Conservation (phyloP, 306 rosid genomes). For the Arachis hypogaea region DNA sequence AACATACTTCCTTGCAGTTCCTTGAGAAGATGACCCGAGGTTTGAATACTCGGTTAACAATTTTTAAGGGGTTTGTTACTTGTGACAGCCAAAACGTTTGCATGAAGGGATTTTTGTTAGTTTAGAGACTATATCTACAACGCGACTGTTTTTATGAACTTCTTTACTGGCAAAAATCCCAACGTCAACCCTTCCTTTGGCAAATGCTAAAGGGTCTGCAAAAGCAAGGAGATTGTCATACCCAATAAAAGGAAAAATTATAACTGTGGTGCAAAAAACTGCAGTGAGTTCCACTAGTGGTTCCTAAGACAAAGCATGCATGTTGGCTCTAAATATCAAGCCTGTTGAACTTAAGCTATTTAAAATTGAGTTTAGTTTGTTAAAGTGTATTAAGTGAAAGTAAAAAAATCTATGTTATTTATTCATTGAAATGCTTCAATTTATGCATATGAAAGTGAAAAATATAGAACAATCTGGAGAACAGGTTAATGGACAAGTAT, state of each 20-base stretch:
- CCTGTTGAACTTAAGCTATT: conserved; percentile 33
- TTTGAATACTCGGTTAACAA: no score
- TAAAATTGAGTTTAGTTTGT: conserved; percentile 37
- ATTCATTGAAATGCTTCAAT: conserved; percentile 38
- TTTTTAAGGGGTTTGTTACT: no score
- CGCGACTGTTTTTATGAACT: no score
- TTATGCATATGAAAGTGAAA: conserved; percentile 35
- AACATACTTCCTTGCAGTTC: no score
- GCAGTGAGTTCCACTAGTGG: conserved; percentile 42
- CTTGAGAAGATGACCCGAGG: no score
- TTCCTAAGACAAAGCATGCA: conserved; percentile 43
- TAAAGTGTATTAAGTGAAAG: conserved; percentile 38
- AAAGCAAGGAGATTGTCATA: conserved; percentile 73
- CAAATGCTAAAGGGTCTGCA: conserved; percentile 56
- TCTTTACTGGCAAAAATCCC: no score
- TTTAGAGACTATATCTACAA: no score
- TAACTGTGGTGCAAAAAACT: conserved; percentile 38
- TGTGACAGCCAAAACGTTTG: no score
- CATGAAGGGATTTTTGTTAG: no score
- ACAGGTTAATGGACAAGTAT: conserved; percentile 28
- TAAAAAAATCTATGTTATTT: conserved; percentile 36
- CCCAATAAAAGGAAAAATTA: conserved; percentile 55
- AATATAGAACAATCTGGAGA: conserved; percentile 25
- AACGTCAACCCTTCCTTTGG: conserved; percentile 28
- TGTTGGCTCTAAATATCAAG: conserved; percentile 33